Conservation (phyloP, 2,329 filamentous ascomycete species). For the Calonectria fujianensis region DNA sequence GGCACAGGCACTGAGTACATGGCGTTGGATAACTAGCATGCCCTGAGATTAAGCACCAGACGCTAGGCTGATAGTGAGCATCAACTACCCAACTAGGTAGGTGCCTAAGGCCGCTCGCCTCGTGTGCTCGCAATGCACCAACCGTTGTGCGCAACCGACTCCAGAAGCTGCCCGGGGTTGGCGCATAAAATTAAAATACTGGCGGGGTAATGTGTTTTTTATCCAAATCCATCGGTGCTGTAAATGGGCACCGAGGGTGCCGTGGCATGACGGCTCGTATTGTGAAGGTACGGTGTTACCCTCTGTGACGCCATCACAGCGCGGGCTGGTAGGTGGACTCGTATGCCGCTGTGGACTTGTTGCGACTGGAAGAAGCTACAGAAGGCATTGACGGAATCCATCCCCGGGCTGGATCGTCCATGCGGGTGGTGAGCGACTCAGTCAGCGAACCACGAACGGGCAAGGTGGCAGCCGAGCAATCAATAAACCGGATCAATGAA, state of each 20-base stretch:
- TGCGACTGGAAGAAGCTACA: constrained; percentile 18
- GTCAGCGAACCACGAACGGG: constrained; percentile 24
- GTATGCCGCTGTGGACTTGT: constrained; percentile 22
- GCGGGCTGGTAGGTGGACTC: constrained; percentile 29
- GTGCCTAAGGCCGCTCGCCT: constrained; percentile 50
- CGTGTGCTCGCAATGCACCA: constrained; percentile 41
- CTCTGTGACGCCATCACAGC: constrained; percentile 27
- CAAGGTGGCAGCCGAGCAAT: constrained; percentile 37
- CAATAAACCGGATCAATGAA: constrained; percentile 27
- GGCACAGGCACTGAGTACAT: constrained; percentile 13
- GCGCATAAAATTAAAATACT: constrained; percentile 56
- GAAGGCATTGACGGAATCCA: constrained; percentile 39
- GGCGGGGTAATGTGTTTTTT: constrained; percentile 38
- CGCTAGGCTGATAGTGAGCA: constrained; percentile 2
- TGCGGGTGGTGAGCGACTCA: constrained; percentile 34
- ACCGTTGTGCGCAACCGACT: constrained; percentile 40
- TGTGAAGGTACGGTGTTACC: constrained; percentile 29
- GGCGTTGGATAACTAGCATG: constrained; percentile 40
- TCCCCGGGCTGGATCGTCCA: constrained; percentile 35
- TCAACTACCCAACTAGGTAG: constrained; percentile 48
- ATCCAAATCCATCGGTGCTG: constrained; percentile 36
- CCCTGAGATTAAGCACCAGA: constrained; percentile 25
- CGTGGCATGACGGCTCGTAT: constrained; percentile 44
- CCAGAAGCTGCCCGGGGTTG: constrained; percentile 50
- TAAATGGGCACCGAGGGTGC: constrained; percentile 26